Evolutionary conservation across 2,329 filamentous ascomycete species (phyloP), one percentile per base, ranked within the genome.

Genomic region (Diaporthe helianthi): DNA sequence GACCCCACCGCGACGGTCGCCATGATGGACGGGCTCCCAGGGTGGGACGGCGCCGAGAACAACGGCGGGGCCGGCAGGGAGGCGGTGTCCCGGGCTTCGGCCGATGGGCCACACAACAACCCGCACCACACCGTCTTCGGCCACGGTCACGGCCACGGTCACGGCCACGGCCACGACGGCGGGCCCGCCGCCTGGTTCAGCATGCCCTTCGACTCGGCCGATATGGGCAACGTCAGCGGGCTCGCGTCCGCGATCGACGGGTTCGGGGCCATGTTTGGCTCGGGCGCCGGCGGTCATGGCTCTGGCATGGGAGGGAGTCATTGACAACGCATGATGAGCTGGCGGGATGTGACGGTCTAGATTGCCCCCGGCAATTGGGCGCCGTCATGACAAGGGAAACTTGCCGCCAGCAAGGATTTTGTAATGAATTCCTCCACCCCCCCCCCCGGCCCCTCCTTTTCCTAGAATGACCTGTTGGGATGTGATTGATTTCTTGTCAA

Each of bases 131-230:
- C 75, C 13, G 74, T 74, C 1, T 77, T 77, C 54, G 76, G 74
- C 2, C 74, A 75, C 58, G 77, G 76, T 4, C 80, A 80, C n/a
- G n/a, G n/a, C n/a, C n/a, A n/a, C n/a, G n/a, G n/a, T n/a, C n/a
- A n/a, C 44, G 77, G 76, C 4, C 80, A 80, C 44, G 77, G 76
- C 4, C 80, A 80, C 44, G 86, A 88, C 71, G 81, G 49, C 9
- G 47, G 85, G 2, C 86, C 83, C 63, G 91, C 90, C 65, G 93
- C 92, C 6, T 98, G 94, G 93, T 97, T 97, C 79, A 47, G 44
- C 44, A 90, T 97, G 83, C 93, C 94, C 1, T 97, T 97, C 80
- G 97, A 97, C 77, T 92, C 93, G 24, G 89, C 92, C 0, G 87
- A 89, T 69, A 79, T 87, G 51, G 80, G 82, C 8, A 85, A 85